Base-by-base conservation (phyloP, 2,329 filamentous ascomycete species). In the Fusarium humuli region DNA sequence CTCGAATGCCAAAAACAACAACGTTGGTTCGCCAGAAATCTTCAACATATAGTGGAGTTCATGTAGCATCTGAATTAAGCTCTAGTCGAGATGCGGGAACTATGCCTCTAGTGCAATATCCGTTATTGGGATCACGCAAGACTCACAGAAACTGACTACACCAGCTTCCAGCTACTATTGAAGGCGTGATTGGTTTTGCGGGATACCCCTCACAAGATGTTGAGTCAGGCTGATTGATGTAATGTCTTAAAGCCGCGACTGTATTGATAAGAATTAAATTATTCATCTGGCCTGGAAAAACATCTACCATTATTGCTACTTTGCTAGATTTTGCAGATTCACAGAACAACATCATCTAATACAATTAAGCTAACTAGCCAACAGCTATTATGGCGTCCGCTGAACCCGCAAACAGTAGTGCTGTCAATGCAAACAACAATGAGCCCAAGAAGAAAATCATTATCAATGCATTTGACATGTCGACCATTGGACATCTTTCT, bases 391-490 rank as follows among this genome's bases (percentile, higher is more conserved):
- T 68, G 65, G 20, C 48, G 6, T 44, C 48, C 16, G 12, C 11
- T 14, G 16, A 30, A 20, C 8, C 27, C 2, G 14, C 29, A 6
- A 40, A 55, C 2, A n/a, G 47, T 7, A 27, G 22, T 8, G 16
- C 29, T 5, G 10, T 18, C 16, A 16, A 23, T 12, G 20, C 9
- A 29, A 13, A 29, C 23, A 55, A 55, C 5, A 55, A 50, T 32
- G 40, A 52, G 23, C 16, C 18, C 7, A 74, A 70, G 63, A 73
- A 70, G 49, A 66, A 73, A 23, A 89, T 90, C 16, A 74, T 90
- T 8, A 80, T 91, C 48, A 91, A 90, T 79, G 88, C 88, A 5
- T 90, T 91, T 69, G 88, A 90, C 63, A 90, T 90, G 88, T 88
- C 83, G 4, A 90, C 88, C 0, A 83, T 90, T 8, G 88, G 88